phyloP scores from a whole-genome alignment of 176 grass and related monocot species.

The Cenchrus purpureus region DNA sequence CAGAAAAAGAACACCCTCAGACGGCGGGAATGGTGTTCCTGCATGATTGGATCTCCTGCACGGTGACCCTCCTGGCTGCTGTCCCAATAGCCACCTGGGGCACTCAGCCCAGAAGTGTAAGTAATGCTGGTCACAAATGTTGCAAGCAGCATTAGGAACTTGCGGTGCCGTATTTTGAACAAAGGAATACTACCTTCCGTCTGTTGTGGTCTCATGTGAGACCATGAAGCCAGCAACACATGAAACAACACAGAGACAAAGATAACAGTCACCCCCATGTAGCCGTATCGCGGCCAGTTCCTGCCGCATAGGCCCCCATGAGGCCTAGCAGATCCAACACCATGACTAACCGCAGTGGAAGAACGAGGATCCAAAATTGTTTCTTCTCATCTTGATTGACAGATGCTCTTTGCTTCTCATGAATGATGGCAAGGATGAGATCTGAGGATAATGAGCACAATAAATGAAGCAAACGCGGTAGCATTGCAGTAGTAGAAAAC shows the following conservation, averaged over 20 bases:
- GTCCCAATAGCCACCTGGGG: slow-evolving; percentile 15
- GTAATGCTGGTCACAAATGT: slow-evolving; percentile 37
- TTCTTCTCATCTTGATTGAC: neutral
- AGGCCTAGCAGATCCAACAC: neutral
- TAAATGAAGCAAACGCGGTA: neutral
- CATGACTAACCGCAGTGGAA: neutral
- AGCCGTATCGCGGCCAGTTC: neutral
- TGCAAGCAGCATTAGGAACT: slow-evolving; percentile 21
- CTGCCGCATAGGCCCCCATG: neutral
- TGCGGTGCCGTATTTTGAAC: neutral
- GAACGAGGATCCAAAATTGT: neutral
- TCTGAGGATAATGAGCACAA: neutral
- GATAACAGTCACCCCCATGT: neutral
- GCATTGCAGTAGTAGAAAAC: slow-evolving; percentile 42
- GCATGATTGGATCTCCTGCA: slow-evolving; percentile 1
- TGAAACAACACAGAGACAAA: neutral
- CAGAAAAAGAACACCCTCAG: neutral
- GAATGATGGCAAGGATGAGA: neutral
- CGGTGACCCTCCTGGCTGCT: neutral
- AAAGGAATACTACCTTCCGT: neutral
- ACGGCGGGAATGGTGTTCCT: slow-evolving; percentile 6
- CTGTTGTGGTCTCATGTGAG: neutral
- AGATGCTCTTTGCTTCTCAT: neutral
- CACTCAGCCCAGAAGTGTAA: slow-evolving; percentile 14
- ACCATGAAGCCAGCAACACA: neutral